Conservation (phyloP, 495 filamentous ascomycete species). For the Neurospora sp. region DNA sequence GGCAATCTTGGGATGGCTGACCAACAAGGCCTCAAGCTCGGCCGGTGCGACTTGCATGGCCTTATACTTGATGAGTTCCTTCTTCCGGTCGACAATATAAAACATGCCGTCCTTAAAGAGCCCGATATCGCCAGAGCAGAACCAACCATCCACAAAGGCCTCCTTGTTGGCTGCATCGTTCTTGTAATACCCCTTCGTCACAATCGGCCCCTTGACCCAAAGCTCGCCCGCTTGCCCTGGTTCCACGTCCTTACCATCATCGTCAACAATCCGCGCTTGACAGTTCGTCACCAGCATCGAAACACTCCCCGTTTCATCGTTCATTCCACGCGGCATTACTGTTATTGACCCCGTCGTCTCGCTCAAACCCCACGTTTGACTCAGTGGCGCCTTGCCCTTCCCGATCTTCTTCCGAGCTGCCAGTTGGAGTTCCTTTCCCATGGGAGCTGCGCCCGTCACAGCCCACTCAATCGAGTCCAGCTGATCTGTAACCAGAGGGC, state of each 20-base stretch:
- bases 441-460: conserved; percentile 23
- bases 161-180: conserved; percentile 53
- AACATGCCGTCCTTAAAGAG: conserved; percentile 39
- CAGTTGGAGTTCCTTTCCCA: conserved; percentile 28
- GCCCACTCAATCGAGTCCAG: conserved; percentile 20
- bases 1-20: conserved; percentile 55
- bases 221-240: conserved; percentile 25
- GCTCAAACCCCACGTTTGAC: conserved; percentile 69
- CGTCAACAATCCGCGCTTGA: conserved; percentile 34
- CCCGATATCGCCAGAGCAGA: conserved; percentile 63
- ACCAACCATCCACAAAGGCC: conserved; percentile 50
- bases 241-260: conserved; percentile 35
- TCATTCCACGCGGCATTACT: conserved; percentile 4
- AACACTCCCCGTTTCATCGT: conserved; percentile 20
- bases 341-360: conserved; percentile 38
- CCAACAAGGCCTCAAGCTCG: conserved; percentile 66
- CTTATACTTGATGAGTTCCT: conserved; percentile 41
- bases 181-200: conserved; percentile 59
- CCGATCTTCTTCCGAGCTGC: conserved; percentile 23
- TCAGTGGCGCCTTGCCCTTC: conserved; percentile 28
- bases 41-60: conserved; percentile 72
- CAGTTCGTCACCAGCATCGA: conserved; percentile 43
- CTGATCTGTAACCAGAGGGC: conserved; percentile 38
- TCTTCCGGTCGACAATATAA: conserved; percentile 62
- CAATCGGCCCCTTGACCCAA: conserved; percentile 37